Conservation (phyloP, 306 rosid genomes). For the Myrica gale region DNA sequence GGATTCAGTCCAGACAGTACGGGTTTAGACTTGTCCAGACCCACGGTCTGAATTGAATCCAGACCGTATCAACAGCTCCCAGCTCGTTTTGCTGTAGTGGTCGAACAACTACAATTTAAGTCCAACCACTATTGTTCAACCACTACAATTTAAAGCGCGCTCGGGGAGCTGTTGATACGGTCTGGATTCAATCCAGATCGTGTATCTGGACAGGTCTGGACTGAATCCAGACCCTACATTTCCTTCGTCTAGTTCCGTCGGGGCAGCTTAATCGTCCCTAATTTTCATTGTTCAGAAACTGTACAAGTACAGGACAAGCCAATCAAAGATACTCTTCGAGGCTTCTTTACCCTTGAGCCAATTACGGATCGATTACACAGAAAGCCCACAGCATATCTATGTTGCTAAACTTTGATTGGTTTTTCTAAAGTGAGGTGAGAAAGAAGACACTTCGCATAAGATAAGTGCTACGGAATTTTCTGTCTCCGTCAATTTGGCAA, state of each 20-base stretch:
- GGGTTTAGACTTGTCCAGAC: no score
- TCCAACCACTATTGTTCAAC: no score
- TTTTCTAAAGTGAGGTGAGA: neutral
- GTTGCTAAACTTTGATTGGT: neutral
- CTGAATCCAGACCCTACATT: no score
- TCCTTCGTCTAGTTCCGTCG: neutral
- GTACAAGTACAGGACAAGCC: neutral
- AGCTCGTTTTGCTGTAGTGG: no score
- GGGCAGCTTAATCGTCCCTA: neutral
- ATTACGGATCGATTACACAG: neutral
- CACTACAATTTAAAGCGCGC: no score
- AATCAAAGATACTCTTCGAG: neutral
- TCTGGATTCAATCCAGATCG: no score
- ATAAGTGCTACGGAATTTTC: neutral
- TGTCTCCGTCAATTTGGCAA: neutral
- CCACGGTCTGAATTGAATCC: no score
- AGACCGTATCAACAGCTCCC: no score
- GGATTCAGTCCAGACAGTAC: no score
- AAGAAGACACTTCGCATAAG: neutral
- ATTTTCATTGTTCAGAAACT: neutral
- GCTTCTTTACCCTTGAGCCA: neutral
- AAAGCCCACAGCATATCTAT: neutral
- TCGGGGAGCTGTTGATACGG: no score
- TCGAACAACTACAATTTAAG: no score
- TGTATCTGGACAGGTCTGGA: no score